A percentile compares a stretch with the other conserved stretches of the same genome.
phyloP scores from a whole-genome alignment of 148 eudicot species.

The Selenicereus undatus region DNA sequence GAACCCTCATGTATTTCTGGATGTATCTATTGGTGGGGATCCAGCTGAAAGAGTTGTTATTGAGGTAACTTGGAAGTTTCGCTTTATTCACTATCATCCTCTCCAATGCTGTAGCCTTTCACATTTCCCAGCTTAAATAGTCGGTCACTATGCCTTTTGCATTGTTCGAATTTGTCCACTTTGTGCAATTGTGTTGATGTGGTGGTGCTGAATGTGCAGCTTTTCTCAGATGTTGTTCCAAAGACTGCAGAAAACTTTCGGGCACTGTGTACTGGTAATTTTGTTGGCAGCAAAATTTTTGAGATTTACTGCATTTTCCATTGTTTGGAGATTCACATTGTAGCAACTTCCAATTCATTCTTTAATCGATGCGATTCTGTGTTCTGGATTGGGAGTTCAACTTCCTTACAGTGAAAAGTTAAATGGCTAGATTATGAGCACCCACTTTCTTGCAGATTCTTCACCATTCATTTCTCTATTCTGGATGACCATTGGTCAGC shows the following conservation, averaged over 20 bases:
- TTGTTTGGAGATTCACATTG: neutral
- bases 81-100: too few relatives aligned
- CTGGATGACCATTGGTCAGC: neutral
- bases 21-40: constrained; percentile 69
- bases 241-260: constrained; percentile 97
- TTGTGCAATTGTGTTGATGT: constrained; percentile 8
- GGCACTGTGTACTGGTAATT: constrained; percentile 82
- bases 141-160: neutral
- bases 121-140: neutral
- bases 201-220: constrained; percentile 47
- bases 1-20: constrained; percentile 78
- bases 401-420: neutral
- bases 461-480: neutral
- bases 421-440: neutral
- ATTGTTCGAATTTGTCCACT: neutral
- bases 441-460: neutral
- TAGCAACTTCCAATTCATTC: neutral
- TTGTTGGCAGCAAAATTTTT: neutral
- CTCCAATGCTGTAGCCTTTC: neutral
- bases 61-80: constrained; percentile 48
- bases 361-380: neutral
- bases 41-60: constrained; percentile 58
- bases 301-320: neutral
- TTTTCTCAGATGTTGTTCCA: constrained; percentile 90
- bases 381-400: neutral